Evolutionary conservation across 805 yeast genomes (phyloP).

Genomic region (Nakazawaea anatomiae): DNA sequence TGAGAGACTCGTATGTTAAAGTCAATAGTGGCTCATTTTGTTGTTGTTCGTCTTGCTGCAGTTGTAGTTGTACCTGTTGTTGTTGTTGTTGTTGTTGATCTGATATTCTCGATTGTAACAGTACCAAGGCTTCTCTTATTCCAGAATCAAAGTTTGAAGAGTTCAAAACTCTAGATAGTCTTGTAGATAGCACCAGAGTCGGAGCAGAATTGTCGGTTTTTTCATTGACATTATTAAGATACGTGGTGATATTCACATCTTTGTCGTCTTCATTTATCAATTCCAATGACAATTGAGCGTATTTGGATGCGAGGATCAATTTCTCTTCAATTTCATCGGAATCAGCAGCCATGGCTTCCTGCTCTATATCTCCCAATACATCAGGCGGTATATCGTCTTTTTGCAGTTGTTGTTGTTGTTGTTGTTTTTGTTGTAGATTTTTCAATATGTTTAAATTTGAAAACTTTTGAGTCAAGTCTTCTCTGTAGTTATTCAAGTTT

Average conservation of each 20-base stretch:
- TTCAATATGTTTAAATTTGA: conserved; percentile 27
- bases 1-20: conserved; percentile 25
- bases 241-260: background rate
- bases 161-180: conserved; percentile 46
- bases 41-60: background rate
- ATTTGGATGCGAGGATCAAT: conserved; percentile 32
- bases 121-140: conserved; percentile 22
- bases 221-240: background rate
- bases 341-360: conserved; percentile 6
- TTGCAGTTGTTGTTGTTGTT: conserved; percentile 2
- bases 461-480: conserved; percentile 30
- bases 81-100: conserved; percentile 22
- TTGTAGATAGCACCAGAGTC: conserved; percentile 26
- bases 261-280: conserved; percentile 21
- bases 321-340: conserved; percentile 6
- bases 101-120: conserved; percentile 23
- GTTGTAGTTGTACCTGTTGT: conserved; percentile 13
- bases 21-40: conserved; percentile 20
- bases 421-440: conserved; percentile 15
- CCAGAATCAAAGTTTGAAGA: conserved; percentile 35
- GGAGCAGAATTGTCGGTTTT: conserved; percentile 5
- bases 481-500: conserved; percentile 23
- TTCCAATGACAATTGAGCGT: conserved; percentile 41
- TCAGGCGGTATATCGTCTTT: background rate
- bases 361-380: conserved; percentile 8